These are phyloP conservation scores for Phytophthora pistaciae DNA, from an alignment of 352 stramenopile species.

Conservation along the genomic window DNA sequence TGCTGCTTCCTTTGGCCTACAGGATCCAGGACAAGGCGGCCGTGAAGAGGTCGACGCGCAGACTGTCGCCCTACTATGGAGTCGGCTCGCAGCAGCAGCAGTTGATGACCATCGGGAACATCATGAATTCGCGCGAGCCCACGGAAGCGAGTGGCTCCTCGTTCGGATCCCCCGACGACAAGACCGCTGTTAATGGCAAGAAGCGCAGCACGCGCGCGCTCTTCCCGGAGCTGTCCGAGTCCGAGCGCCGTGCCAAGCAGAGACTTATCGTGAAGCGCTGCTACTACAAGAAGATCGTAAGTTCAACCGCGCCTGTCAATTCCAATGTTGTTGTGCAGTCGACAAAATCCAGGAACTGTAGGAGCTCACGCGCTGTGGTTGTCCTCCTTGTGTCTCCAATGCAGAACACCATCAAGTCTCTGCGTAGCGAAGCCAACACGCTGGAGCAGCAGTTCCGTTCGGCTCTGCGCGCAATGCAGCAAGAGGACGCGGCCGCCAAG, in stretches of 20 bases:
- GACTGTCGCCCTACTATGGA: conserved; percentile 28
- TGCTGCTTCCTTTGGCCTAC: conserved; percentile 1
- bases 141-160: conserved; percentile 21
- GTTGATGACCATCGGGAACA: conserved; percentile 36
- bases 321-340: conserved; percentile 19
- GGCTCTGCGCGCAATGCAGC: conserved; percentile 43
- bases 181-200: conserved; percentile 27
- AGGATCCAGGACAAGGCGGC: conserved; percentile 42
- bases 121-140: conserved; percentile 30
- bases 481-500: conserved; percentile 34
- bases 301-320: conserved; percentile 25
- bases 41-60: conserved; percentile 35
- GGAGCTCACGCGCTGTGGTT: conserved; percentile 27
- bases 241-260: conserved; percentile 69
- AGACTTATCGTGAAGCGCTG: conserved; percentile 76
- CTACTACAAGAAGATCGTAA: conserved; percentile 87
- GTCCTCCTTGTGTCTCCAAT: conserved; percentile 15
- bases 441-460: conserved; percentile 53
- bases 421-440: conserved; percentile 55
- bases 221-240: conserved; percentile 51
- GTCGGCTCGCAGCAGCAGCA: conserved; percentile 18
- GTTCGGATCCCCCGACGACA: conserved; percentile 1
- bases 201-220: conserved; percentile 65
- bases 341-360: conserved; percentile 34
- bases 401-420: conserved; percentile 75